Percentiles rank a stretch among this genome's conserved stretches.
Evolutionary conservation across 1,284 basidiomycete species (phyloP).

Genomic region (Laetiporus sulphureus): DNA sequence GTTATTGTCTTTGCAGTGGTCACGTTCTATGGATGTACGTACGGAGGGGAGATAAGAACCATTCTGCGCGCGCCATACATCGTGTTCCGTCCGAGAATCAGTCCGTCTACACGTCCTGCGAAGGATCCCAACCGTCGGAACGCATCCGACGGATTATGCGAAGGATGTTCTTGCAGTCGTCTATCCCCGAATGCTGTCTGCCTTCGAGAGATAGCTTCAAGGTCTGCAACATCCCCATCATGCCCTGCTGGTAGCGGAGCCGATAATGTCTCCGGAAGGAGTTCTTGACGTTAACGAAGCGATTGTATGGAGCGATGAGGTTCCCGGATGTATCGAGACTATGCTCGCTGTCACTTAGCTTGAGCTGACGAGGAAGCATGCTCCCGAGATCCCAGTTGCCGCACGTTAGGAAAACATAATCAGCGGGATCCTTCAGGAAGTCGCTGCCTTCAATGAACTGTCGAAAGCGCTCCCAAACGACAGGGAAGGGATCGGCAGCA

Average conservation of each 20-base stretch:
- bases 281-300: conserved; percentile 27
- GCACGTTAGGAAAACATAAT: conserved; percentile 26
- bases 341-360: conserved; percentile 13
- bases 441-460: conserved; percentile 20
- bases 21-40: conserved; percentile 9
- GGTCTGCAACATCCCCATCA: conserved; percentile 22
- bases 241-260: conserved; percentile 16
- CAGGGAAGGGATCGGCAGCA: conserved; percentile 22
- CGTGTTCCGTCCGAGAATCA: too few relatives aligned
- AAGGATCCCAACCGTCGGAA: conserved; percentile 22
- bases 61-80: too few relatives aligned
- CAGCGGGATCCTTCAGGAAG: conserved; percentile 14
- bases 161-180: conserved; percentile 34
- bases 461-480: conserved; percentile 26
- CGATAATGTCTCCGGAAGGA: conserved; percentile 19
- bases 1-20: conserved; percentile 16
- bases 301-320: conserved; percentile 19
- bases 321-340: conserved; percentile 15
- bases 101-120: conserved; percentile 12
- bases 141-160: conserved; percentile 26
- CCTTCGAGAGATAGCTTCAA: conserved; percentile 27
- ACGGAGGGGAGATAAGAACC: conserved; percentile 4
- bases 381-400: conserved; percentile 30
- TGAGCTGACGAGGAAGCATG: conserved; percentile 30
- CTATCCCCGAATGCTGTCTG: conserved; percentile 35